Base-by-base conservation (phyloP, 1,284 basidiomycete species). In the Trichosporon faecale region DNA sequence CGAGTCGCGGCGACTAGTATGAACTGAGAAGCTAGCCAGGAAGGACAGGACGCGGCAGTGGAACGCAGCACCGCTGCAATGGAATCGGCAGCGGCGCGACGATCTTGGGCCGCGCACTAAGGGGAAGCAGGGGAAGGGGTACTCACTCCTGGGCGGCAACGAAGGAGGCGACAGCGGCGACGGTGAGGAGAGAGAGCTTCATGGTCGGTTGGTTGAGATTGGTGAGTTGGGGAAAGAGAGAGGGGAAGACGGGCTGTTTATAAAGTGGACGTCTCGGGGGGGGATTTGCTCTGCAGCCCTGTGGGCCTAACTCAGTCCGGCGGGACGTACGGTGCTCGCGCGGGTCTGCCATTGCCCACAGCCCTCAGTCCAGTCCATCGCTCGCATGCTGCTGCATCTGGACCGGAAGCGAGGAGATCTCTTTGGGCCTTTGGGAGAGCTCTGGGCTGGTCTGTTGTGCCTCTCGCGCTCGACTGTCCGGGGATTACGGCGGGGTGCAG, bases 121-220 rank as follows among this genome's bases (percentile, higher is more conserved):
- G 40, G 3, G 63, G 12, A 7, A 29, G 57, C 25, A n/a, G 27
- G 25, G 11, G 29, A 37, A 27, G 25, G 37, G 49, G 27, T 8
- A 67, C 66, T 67, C 40, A 67, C 66, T 57, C 55, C 69, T 70
- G 69, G 63, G 69, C 69, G 37, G 52, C 44, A 27, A 64, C 69
- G 63, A 64, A 65, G 31, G 66, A 18, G 25, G 61, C 61, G 66
- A 65, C 66, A 37, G 49, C 61, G 52, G 61, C 63, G 61, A 49
- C 65, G 37, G 61, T 63, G 52, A 40, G 46, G 66, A 60, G 25
- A n/a, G 25, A 52, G 52, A 23, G 64, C 69, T 70, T 70, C 69
- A 70, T 70, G 66, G 63, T 69, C 44, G 25, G 49, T 35, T 46
- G 25, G 57, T 49, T 25, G 60, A 63, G 31, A 31, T 31, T 29